These are phyloP conservation scores for Leucaena leucocephala DNA, from an alignment of 306 rosid species.

Conservation along the genomic window DNA sequence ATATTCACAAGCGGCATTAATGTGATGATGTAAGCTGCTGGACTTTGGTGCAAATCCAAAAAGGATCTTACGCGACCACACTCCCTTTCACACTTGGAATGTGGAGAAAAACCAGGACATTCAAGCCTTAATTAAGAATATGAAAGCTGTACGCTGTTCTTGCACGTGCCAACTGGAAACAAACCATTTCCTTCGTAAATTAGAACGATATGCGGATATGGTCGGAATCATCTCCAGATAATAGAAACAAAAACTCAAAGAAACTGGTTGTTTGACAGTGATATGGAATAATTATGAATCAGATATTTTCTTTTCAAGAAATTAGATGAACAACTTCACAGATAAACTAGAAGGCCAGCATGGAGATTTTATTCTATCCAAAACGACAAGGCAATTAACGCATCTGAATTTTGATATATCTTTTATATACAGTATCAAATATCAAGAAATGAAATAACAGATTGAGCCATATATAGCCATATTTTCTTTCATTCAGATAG, in stretches of 20 bases:
- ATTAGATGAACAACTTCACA: neutral
- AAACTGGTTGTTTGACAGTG: neutral
- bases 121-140: neutral
- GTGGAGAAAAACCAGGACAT: neutral
- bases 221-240: neutral
- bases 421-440: neutral
- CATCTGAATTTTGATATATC: neutral
- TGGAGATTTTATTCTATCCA: neutral
- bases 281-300: neutral
- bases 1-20: neutral
- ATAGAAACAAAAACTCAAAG: neutral
- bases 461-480: neutral
- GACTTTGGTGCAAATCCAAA: neutral
- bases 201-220: neutral
- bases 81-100: neutral
- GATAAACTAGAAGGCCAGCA: neutral
- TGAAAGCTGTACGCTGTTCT: neutral
- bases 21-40: neutral
- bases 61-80: neutral
- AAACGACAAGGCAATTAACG: neutral
- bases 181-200: too few relatives aligned
- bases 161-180: neutral
- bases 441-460: neutral
- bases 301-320: neutral
- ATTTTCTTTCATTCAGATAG: neutral